A percentile compares a stretch with the other conserved stretches of the same genome.
These are phyloP conservation scores for Deinandra increscens DNA, from an alignment of 129 eudicot species.

Conservation along the genomic window DNA sequence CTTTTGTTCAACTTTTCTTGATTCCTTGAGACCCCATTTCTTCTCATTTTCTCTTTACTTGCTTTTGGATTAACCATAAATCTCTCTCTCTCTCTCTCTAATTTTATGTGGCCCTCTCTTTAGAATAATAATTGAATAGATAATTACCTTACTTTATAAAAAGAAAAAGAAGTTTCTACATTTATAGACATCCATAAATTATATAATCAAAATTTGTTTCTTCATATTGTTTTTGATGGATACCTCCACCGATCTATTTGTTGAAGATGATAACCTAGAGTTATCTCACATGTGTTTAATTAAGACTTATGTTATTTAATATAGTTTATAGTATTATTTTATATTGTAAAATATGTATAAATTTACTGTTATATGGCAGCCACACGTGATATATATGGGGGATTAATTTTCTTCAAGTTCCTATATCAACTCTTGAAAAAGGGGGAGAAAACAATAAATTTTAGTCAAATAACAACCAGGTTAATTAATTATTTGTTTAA, in stretches of 20 bases:
- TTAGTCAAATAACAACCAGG: conserved; percentile 1
- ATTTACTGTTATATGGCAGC: no score
- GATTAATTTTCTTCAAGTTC: no score
- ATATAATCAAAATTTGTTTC: neutral
- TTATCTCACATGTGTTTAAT: no score
- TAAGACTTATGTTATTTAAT: neutral
- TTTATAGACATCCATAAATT: conserved; percentile 2
- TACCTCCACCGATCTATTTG: neutral
- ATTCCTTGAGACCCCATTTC: conserved; percentile 69
- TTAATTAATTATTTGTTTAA: neutral
- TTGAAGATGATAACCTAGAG: neutral
- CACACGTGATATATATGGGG: no score
- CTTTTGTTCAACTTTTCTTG: conserved; percentile 73
- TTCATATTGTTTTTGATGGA: no score
- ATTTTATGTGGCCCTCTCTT: conserved; percentile 50
- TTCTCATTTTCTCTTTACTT: conserved; percentile 44
- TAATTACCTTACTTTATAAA: conserved; percentile 28
- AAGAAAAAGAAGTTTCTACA: conserved; percentile 10
- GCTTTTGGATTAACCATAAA: conserved; percentile 60
- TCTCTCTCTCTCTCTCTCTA: conserved; percentile 51
- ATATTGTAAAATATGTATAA: no score
- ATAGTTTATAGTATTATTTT: neutral
- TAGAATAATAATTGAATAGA: conserved; percentile 67
- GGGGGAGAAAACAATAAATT: neutral
- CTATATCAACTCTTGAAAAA: no score